phyloP scores from a whole-genome alignment of 1,139 yeast species.

The Meyerozyma athensensis region DNA sequence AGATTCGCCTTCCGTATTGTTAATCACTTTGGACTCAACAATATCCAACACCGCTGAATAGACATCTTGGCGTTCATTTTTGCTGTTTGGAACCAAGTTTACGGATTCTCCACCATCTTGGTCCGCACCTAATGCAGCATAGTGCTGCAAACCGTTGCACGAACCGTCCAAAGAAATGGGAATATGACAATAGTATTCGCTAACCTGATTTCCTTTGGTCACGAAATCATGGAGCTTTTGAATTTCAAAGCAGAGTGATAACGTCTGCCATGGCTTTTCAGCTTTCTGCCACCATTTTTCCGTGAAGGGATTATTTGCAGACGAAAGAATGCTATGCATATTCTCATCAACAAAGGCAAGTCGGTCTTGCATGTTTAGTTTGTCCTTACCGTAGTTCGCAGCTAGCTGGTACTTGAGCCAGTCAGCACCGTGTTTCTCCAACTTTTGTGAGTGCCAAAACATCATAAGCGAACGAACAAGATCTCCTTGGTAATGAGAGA shows the following conservation, averaged over 20 bases:
- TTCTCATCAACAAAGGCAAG: slow-evolving; percentile 24
- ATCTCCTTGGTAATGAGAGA: slow-evolving; percentile 38
- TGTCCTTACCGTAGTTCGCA: slow-evolving; percentile 30
- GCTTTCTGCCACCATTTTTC: slow-evolving; percentile 35
- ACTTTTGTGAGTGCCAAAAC: slow-evolving; percentile 36
- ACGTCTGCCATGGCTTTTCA: slow-evolving; percentile 40
- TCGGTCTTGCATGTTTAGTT: slow-evolving; percentile 21
- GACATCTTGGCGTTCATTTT: slow-evolving; percentile 26
- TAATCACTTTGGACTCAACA: slow-evolving; percentile 18
- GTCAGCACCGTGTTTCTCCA: slow-evolving; percentile 30
- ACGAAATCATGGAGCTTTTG: slow-evolving; percentile 15
- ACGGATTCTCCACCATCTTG: slow-evolving; percentile 35
- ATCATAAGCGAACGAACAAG: slow-evolving; percentile 28
- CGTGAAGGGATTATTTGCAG: slow-evolving; percentile 27
- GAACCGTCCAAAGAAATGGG: slow-evolving; percentile 46
- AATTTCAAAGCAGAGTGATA: slow-evolving; percentile 35
- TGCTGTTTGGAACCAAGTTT: slow-evolving; percentile 23
- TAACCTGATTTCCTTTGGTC: slow-evolving; percentile 15
- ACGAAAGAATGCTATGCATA: slow-evolving; percentile 18
- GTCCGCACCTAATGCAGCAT: slow-evolving; percentile 41
- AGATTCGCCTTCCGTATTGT: slow-evolving; percentile 8
- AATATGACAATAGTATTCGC: slow-evolving; percentile 26
- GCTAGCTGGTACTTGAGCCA: slow-evolving; percentile 44
- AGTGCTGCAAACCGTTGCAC: slow-evolving; percentile 46
- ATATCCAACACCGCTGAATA: slow-evolving; percentile 30